Conservation (phyloP, 257 asterid genomes). For the Forsythia viridissima region DNA sequence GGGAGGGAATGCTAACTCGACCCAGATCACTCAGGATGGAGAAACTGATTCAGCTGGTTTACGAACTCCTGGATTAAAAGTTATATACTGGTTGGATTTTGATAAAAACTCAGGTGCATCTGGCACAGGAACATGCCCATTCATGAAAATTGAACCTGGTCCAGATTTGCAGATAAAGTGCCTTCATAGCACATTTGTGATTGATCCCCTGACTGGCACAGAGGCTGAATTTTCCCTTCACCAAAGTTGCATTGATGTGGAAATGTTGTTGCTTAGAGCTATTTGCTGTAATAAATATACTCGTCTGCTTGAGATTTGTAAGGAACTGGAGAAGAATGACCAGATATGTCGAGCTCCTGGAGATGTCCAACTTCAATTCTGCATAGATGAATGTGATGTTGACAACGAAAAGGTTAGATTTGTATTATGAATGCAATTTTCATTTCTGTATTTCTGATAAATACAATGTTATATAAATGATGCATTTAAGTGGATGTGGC, state of each 20-base stretch:
- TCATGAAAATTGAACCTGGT: slow-evolving; percentile 89
- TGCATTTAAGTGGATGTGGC: not conserved
- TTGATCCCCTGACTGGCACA: slow-evolving; percentile 84
- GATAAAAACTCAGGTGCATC: slow-evolving; percentile 68
- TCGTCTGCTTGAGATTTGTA: slow-evolving; percentile 85
- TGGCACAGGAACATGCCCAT: slow-evolving; percentile 70
- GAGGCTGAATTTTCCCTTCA: slow-evolving; percentile 82
- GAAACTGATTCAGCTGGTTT: slow-evolving; percentile 75
- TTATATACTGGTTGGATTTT: slow-evolving; percentile 89
- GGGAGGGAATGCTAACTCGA: slow-evolving; percentile 52
- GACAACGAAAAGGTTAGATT: slow-evolving; percentile 55
- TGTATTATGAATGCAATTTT: slow-evolving; percentile 15
- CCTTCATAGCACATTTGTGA: slow-evolving; percentile 80
- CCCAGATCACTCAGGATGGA: slow-evolving; percentile 70
- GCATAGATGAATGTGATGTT: slow-evolving; percentile 45
- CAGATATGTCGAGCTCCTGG: slow-evolving; percentile 74
- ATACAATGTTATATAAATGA: not conserved
- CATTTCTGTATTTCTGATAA: slow-evolving; percentile 6
- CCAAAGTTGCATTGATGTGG: slow-evolving; percentile 84
- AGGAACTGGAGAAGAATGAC: slow-evolving; percentile 77
- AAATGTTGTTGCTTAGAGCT: slow-evolving; percentile 82
- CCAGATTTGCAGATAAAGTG: slow-evolving; percentile 88
- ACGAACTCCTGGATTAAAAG: slow-evolving; percentile 92
- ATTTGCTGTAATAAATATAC: slow-evolving; percentile 85
- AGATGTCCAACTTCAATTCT: slow-evolving; percentile 73